Evolutionary conservation across 768 basidiomycete species (phyloP).

Genomic region (Lentinula boryana): DNA sequence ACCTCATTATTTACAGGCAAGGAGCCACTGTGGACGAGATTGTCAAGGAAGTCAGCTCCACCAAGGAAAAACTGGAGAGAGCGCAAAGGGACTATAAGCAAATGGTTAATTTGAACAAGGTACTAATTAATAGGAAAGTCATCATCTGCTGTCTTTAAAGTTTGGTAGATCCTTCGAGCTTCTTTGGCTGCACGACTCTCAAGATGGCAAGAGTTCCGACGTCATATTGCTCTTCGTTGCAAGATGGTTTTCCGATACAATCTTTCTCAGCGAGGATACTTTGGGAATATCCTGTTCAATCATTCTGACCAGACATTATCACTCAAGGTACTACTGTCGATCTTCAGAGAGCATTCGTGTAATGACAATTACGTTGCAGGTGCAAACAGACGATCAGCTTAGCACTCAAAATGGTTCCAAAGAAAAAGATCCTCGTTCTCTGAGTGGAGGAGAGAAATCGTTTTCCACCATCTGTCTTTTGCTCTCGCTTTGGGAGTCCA

Average conservation of each 20-base stretch:
- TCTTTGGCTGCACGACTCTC: constrained; percentile 61
- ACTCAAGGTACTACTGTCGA: constrained; percentile 42
- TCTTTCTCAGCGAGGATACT: constrained; percentile 82
- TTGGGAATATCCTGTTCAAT: constrained; percentile 84
- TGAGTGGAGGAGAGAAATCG: constrained; percentile 94
- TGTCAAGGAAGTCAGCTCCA: constrained; percentile 61
- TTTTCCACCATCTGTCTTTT: constrained; percentile 94
- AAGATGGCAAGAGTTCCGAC: constrained; percentile 85
- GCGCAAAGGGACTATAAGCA: constrained; percentile 60
- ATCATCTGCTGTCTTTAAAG: background rate
- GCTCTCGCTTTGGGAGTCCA: constrained; percentile 94
- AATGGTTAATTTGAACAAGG: constrained; percentile 62
- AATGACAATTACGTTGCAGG: constrained; percentile 28
- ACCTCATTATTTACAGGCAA: constrained; percentile 35
- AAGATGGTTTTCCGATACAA: constrained; percentile 78
- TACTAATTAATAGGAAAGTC: constrained; percentile 24
- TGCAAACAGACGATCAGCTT: constrained; percentile 79
- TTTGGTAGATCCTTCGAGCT: constrained; percentile 51
- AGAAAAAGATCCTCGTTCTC: constrained; percentile 80
- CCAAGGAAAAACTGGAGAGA: constrained; percentile 50
- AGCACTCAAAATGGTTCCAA: constrained; percentile 47
- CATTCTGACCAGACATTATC: constrained; percentile 59
- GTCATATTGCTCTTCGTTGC: constrained; percentile 84
- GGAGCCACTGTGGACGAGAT: constrained; percentile 78
- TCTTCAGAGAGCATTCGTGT: background rate